Conservation (phyloP, 768 basidiomycete genomes). For the Mycena belliarum region DNA sequence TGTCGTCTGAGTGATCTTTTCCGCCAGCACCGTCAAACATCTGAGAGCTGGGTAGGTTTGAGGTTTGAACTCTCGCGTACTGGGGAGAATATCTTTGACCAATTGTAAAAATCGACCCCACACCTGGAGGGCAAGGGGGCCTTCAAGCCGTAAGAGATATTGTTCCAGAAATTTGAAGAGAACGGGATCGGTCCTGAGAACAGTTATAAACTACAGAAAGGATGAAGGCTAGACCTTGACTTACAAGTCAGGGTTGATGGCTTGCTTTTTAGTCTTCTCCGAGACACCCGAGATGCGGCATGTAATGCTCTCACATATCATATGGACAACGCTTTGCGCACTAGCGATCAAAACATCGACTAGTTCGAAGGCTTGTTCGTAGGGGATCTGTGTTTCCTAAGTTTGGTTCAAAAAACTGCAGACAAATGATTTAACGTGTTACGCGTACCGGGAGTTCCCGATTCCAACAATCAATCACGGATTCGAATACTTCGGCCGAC, state of each 20-base stretch:
- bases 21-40: conserved; percentile 75
- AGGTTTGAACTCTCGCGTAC: conserved; percentile 65
- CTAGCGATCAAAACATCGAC: conserved; percentile 82
- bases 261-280: conserved; percentile 62
- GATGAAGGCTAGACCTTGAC: conserved; percentile 26
- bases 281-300: conserved; percentile 54
- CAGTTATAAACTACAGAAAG: conserved; percentile 6
- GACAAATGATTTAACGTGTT: not conserved
- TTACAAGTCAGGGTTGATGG: conserved; percentile 68
- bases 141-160: conserved; percentile 82
- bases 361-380: conserved; percentile 72
- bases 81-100: conserved; percentile 73
- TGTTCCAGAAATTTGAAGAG: conserved; percentile 89
- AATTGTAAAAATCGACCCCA: conserved; percentile 82
- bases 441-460: conserved; percentile 49
- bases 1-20: conserved; percentile 85
- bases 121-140: conserved; percentile 89
- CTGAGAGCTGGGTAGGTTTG: conserved; percentile 73
- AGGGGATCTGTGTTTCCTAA: conserved; percentile 39
- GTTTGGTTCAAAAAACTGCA: conserved; percentile 9
- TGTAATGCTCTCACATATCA: conserved; percentile 83
- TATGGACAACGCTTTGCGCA: conserved; percentile 84
- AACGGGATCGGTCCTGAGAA: conserved; percentile 62
- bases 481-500: conserved; percentile 81
- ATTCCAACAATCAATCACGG: conserved; percentile 82